Conservation (phyloP, 2,329 filamentous ascomycete genomes). For the Apiospora pterosperma region DNA sequence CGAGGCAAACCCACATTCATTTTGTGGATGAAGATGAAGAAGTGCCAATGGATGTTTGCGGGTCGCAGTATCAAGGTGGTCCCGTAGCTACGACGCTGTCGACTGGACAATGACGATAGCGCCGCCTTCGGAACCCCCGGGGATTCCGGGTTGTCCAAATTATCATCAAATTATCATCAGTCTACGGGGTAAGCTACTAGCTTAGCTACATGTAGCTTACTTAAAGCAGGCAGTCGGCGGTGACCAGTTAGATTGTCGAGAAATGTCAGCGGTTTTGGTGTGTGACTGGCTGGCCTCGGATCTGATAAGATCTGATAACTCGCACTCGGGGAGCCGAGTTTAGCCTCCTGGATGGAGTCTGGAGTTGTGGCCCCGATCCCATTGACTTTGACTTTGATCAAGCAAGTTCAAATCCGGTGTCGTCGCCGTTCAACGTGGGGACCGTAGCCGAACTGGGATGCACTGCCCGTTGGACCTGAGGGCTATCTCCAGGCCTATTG, state of each 20-base stretch:
- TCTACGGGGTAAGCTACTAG: too few relatives aligned
- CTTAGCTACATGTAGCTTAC: too few relatives aligned
- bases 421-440: neutral
- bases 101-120: neutral
- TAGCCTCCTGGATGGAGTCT: too few relatives aligned
- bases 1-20: neutral
- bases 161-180: too few relatives aligned
- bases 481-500: neutral
- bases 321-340: conserved; percentile 7
- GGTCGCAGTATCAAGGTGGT: neutral
- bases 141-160: neutral
- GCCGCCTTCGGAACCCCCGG: neutral
- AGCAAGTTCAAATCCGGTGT: neutral
- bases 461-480: neutral
- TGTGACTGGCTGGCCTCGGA: neutral
- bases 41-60: neutral
- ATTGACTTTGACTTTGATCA: neutral
- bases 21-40: neutral
- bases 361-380: neutral
- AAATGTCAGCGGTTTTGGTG: conserved; percentile 6
- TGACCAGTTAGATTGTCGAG: neutral
- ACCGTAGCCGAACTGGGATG: neutral
- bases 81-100: neutral
- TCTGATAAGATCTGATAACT: conserved; percentile 9
- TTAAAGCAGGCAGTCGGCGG: too few relatives aligned